Percentiles rank a stretch among this genome's conserved stretches.
Evolutionary conservation across 306 rosid species (phyloP).

Genomic region (Fagus crenata): DNA sequence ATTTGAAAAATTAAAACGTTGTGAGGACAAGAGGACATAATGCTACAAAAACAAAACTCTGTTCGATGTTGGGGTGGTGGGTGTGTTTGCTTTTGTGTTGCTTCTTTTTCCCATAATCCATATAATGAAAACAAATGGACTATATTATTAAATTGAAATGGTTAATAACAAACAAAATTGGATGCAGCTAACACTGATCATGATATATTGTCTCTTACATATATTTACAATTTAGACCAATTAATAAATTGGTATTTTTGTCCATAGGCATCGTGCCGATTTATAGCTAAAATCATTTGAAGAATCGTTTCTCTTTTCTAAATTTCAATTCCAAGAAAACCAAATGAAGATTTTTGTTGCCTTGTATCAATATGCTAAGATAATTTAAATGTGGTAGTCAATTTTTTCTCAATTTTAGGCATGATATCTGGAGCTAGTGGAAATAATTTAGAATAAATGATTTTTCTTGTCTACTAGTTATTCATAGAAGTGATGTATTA

Average conservation of each 20-base stretch:
- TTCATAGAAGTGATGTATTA: no score
- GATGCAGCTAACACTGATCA: slow-evolving; percentile 29
- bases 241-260: slow-evolving; percentile 16
- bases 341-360: not conserved
- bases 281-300: slow-evolving; percentile 22
- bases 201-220: slow-evolving; percentile 31
- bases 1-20: not conserved
- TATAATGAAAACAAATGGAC: slow-evolving; percentile 8
- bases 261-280: slow-evolving; percentile 33
- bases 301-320: not conserved
- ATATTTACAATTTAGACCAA: slow-evolving; percentile 18
- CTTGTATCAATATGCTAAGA: slow-evolving; percentile 3
- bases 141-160: slow-evolving; percentile 29
- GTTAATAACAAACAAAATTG: slow-evolving; percentile 36
- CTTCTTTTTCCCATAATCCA: slow-evolving; percentile 22
- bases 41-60: slow-evolving; percentile 21
- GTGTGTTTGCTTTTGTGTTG: slow-evolving; percentile 32
- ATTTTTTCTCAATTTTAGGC: slow-evolving; percentile 22
- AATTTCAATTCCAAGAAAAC: not conserved
- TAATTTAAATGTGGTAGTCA: not conserved
- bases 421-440: slow-evolving; percentile 17
- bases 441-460: slow-evolving; percentile 1
- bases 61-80: slow-evolving; percentile 30
- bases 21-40: slow-evolving; percentile 34
- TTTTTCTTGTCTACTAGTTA: not conserved